These are phyloP conservation scores for Filobasidium uniguttulatum DNA, from an alignment of 1,284 basidiomycete species.

Conservation along the genomic window DNA sequence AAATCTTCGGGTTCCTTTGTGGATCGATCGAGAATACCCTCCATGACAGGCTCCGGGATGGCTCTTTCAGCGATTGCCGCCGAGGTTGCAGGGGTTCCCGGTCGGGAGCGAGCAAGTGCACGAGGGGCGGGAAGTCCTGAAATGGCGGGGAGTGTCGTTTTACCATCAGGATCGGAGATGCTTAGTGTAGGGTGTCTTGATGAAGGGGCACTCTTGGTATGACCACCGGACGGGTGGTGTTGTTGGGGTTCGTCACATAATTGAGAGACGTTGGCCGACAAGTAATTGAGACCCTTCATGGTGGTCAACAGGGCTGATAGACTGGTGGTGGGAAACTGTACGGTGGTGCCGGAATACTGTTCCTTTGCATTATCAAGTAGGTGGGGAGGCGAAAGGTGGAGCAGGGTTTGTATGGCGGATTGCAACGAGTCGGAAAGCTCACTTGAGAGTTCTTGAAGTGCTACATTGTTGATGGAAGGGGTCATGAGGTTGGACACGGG, in stretches of 20 bases:
- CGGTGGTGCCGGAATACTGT: constrained; percentile 70
- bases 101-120: not conserved
- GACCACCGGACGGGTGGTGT: not conserved
- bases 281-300: constrained; percentile 80
- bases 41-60: not conserved
- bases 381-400: constrained; percentile 74
- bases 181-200: not conserved
- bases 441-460: constrained; percentile 35
- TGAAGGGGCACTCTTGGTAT: not conserved
- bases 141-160: no score
- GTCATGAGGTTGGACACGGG: constrained; percentile 2
- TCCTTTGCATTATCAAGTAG: constrained; percentile 82
- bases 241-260: constrained; percentile 18
- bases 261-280: constrained; percentile 54
- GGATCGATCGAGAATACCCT: constrained; percentile 12
- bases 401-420: constrained; percentile 70
- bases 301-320: constrained; percentile 74
- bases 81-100: not conserved
- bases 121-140: not conserved
- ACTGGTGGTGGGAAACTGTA: constrained; percentile 69
- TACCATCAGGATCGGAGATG: not conserved
- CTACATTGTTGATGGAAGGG: constrained; percentile 6
- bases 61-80: not conserved
- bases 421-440: constrained; percentile 80
- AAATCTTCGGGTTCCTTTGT: constrained; percentile 29